Evolutionary conservation across 768 basidiomycete genomes (phyloP).

Genomic region (Naematelia aurantialba): DNA sequence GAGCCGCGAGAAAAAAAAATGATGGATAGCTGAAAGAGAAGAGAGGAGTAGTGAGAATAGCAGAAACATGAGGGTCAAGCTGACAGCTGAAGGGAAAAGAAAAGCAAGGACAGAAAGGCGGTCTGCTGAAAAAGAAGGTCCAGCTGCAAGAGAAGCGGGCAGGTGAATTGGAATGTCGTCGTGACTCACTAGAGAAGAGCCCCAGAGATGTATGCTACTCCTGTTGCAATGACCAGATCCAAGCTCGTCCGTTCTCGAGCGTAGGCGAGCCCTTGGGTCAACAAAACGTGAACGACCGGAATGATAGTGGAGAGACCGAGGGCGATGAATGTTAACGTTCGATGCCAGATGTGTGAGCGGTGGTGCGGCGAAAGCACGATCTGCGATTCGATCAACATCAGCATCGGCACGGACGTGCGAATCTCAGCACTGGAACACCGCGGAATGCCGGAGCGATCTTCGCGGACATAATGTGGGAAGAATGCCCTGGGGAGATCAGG

Average conservation of each 20-base stretch:
- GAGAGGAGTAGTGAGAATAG: no score
- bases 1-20: no score
- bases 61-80: no score
- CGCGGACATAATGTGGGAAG: no score
- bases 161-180: not conserved
- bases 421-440: no score
- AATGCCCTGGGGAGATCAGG: not conserved
- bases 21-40: slow-evolving; percentile 11
- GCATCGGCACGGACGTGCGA: no score
- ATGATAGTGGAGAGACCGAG: slow-evolving; percentile 68
- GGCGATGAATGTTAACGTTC: slow-evolving; percentile 73
- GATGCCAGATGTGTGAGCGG: slow-evolving; percentile 66
- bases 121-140: slow-evolving; percentile 22
- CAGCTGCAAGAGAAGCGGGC: not conserved
- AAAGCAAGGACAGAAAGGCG: slow-evolving; percentile 5
- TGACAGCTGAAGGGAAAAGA: no score
- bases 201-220: slow-evolving; percentile 70
- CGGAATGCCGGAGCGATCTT: no score
- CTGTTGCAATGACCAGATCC: slow-evolving; percentile 66
- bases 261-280: slow-evolving; percentile 59
- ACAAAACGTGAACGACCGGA: slow-evolving; percentile 65
- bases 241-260: slow-evolving; percentile 65
- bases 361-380: slow-evolving; percentile 76
- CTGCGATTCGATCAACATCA: slow-evolving; percentile 60
- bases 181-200: slow-evolving; percentile 72